phyloP scores from a whole-genome alignment of 2,329 filamentous ascomycete species.

The Bipolaris zeicola region DNA sequence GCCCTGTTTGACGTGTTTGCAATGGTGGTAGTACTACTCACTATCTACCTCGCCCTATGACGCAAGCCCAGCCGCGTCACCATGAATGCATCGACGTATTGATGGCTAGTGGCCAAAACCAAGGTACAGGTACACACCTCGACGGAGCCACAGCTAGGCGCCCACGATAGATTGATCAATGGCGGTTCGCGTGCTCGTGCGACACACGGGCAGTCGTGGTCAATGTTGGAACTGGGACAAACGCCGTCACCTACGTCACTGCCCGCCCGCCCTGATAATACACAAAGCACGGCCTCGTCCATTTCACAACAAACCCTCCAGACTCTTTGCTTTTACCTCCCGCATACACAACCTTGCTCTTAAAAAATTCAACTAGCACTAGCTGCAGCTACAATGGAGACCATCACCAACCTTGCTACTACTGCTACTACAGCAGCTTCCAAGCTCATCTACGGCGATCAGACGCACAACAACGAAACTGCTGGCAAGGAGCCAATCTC shows the following conservation, averaged over 20 bases:
- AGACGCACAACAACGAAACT: conserved; percentile 46
- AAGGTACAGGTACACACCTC: conserved; percentile 5
- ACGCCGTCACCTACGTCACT: conserved; percentile 29
- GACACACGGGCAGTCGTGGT: conserved; percentile 14
- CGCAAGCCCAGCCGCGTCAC: conserved; percentile 7
- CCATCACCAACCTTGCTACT: conserved; percentile 44
- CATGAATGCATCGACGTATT: not conserved
- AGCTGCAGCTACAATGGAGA: conserved; percentile 41
- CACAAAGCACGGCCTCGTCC: conserved; percentile 9
- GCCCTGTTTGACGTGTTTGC: not conserved
- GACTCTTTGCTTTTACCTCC: conserved; percentile 1
- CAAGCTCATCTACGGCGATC: conserved; percentile 48
- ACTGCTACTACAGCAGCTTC: conserved; percentile 35
- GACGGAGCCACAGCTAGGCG: conserved; percentile 22
- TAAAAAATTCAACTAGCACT: conserved; percentile 4
- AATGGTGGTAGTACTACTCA: not conserved
- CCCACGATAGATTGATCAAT: conserved; percentile 21
- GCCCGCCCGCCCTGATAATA: conserved; percentile 19
- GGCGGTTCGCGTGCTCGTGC: conserved; percentile 13
- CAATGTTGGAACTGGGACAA: conserved; percentile 14
- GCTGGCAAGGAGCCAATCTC: conserved; percentile 70
- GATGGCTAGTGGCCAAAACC: not conserved
- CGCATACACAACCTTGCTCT: not conserved
- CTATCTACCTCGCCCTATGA: not conserved
- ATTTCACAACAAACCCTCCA: conserved; percentile 5